Evolutionary conservation across 2,329 filamentous ascomycete genomes (phyloP), one percentile per base, ranked within the genome.

Genomic region (Neurospora crassa): DNA sequence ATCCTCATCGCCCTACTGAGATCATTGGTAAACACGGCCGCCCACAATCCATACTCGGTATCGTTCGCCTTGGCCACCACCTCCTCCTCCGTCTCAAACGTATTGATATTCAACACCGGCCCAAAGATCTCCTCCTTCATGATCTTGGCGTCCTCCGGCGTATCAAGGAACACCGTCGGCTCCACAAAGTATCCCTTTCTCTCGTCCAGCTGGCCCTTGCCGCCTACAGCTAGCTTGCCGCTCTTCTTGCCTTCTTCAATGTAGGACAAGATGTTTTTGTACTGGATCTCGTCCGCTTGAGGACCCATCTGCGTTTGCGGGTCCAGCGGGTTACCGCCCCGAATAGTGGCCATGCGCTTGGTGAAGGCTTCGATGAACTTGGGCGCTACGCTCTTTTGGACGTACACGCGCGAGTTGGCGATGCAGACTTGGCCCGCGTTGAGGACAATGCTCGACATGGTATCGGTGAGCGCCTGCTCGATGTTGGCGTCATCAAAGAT

Each of bases 401-500:
- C 87, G 72, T 88, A 89, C 29, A 89, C 81, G 4, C 87, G 82
- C 11, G 85, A 86, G 73, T 86, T 88, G 0, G 88, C 87, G 78
- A 88, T 84, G 79, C 89, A 90, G 1, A 85, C 83, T 75, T 91
- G 88, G 0, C 88, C 87, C 69, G 84, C 85, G 76, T 88, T 84
- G 73, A 80, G 81, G 71, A 85, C 82, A 69, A 90, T 83, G 37
- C 83, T 82, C 74, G 75, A 74, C 74, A 79, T 77, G 1, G 82
- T 81, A 47, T 81, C 78, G 7, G 88, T 90, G 53, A 91, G 88
- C 2, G 89, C 87, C 75, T 87, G 86, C 5, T 89, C 88, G 40
- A 91, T 75, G 74, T 91, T 84, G 10, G 88, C 89, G 75, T 92
- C 90, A 3, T 87, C 86, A 71, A 92, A 91, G 5, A 91, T 82